phyloP scores from a whole-genome alignment of 257 asterid genomes.

The Voacanga thouarsii region DNA sequence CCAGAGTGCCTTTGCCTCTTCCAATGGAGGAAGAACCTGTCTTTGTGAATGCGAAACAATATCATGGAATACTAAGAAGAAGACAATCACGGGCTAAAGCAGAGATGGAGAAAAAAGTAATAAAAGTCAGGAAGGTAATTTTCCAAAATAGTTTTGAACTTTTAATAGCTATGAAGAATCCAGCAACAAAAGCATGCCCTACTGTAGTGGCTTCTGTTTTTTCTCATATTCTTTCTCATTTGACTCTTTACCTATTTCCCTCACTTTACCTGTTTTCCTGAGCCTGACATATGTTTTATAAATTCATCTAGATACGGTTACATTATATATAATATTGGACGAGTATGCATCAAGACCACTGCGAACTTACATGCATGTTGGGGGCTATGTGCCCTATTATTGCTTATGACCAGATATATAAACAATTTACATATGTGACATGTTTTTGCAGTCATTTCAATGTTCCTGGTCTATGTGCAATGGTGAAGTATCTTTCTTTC shows the following conservation, averaged over 20 bases:
- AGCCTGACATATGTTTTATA: not conserved
- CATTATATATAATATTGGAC: not conserved
- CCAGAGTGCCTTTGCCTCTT: slow-evolving; percentile 76
- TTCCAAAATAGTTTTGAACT: not conserved
- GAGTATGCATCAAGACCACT: not conserved
- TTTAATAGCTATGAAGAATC: not conserved
- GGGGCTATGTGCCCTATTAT: not conserved
- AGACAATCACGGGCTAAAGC: slow-evolving; percentile 80
- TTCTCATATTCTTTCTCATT: not conserved
- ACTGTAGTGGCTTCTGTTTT: not conserved
- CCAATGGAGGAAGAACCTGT: slow-evolving; percentile 88
- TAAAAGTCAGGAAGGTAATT: slow-evolving; percentile 64
- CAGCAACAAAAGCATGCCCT: not conserved
- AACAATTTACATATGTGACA: not conserved
- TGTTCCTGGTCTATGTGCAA: not conserved
- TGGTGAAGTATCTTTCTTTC: not conserved
- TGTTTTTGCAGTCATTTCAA: not conserved
- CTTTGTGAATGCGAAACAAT: slow-evolving; percentile 79
- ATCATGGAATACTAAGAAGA: slow-evolving; percentile 75
- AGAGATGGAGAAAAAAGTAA: slow-evolving; percentile 62
- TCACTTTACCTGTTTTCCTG: too few relatives aligned
- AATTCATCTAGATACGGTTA: not conserved
- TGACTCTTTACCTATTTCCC: not conserved
- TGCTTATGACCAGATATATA: not conserved
- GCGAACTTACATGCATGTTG: not conserved